Percentiles rank a stretch among this genome's conserved stretches.
These are phyloP conservation scores for Epithemia pelagica DNA, from an alignment of 108 stramenopile genomes.

Conservation along the genomic window DNA sequence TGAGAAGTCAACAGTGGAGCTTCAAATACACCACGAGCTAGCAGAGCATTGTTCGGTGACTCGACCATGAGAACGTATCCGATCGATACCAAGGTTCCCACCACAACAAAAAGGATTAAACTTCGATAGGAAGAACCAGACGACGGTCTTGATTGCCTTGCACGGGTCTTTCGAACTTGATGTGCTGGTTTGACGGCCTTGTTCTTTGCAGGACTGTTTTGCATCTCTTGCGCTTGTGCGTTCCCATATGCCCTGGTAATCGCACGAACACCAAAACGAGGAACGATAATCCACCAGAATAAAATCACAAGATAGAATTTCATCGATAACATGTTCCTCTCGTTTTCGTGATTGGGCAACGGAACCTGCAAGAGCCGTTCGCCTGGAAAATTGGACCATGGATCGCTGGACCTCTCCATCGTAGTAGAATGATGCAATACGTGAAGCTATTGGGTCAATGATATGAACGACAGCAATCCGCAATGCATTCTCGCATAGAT, in stretches of 20 bases:
- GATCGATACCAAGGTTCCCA: background rate
- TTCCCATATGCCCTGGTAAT: background rate
- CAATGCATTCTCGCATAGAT: too few relatives aligned
- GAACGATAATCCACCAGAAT: slow-evolving; percentile 19
- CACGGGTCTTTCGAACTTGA: background rate
- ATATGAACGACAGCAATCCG: too few relatives aligned
- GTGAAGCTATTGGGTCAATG: too few relatives aligned
- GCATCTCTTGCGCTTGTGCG: background rate
- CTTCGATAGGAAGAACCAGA: background rate
- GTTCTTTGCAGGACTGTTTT: background rate
- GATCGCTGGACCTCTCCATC: too few relatives aligned
- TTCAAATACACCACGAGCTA: slow-evolving; percentile 35
- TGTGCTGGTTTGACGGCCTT: background rate
- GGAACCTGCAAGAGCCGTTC: slow-evolving; percentile 20
- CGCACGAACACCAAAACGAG: slow-evolving; percentile 2
- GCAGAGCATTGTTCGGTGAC: slow-evolving; percentile 41
- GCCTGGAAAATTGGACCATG: slow-evolving; percentile 22
- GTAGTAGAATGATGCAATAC: too few relatives aligned
- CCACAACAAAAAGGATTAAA: background rate
- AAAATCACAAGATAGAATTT: slow-evolving; percentile 8
- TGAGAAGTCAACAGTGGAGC: slow-evolving; percentile 46
- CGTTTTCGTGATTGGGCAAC: slow-evolving; percentile 23
- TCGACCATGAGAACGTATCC: slow-evolving; percentile 13
- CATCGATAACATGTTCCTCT: slow-evolving; percentile 9
- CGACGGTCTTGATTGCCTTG: background rate